Evolutionary conservation across 2,329 filamentous ascomycete species (phyloP), one percentile per base, ranked within the genome.

Genomic region (Arachnopeziza araneosa): DNA sequence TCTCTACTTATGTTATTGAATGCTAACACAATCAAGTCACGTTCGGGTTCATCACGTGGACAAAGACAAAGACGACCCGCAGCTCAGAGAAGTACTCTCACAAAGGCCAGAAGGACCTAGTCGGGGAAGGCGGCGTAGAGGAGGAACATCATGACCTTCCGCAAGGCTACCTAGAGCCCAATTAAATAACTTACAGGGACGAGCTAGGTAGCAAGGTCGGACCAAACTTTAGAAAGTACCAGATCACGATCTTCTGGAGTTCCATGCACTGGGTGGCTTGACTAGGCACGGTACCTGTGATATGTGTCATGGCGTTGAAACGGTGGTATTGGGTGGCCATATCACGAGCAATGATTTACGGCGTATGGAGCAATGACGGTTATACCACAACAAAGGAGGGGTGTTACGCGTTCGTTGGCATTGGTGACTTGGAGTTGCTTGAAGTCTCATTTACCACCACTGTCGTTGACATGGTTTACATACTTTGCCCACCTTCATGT

Each of bases 41-140:
- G 95, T 98, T 36, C 85, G 91, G 58, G 91, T 95, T 50, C 93
- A 98, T 72, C 95, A 98, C 72, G 78, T 87, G 49, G 93, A 98
- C 70, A 95, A 91, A 73, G 87, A 90, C 72, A 93, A 92, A 74
- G 92, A 97, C 67, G 93, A 98, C 69, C 85, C 89, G 0, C 75
- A 81, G 58, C 78, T 99, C 50, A 83, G 92, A 56, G 88, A 93
- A 54, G 93, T 98, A 1, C 83, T 98, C 48, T 83, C 91, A 1
- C 92, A 96, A 72, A 82, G 95, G 56, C 86, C 90, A 2, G 90
- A 96, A 74, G 93, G 93, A 32, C 89, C 89, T 6, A 90, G 83
- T 71, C 86, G 93, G 66, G 91, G 92, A 82, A 61, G 93, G 71
- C 83, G 91, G 71, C 82, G 91, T 64, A 83, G 82, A 54, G 66